Percentiles rank a stretch among this genome's conserved stretches.
Evolutionary conservation across 2,329 filamentous ascomycete species (phyloP).

Genomic region (Leptographium galeiforme): DNA sequence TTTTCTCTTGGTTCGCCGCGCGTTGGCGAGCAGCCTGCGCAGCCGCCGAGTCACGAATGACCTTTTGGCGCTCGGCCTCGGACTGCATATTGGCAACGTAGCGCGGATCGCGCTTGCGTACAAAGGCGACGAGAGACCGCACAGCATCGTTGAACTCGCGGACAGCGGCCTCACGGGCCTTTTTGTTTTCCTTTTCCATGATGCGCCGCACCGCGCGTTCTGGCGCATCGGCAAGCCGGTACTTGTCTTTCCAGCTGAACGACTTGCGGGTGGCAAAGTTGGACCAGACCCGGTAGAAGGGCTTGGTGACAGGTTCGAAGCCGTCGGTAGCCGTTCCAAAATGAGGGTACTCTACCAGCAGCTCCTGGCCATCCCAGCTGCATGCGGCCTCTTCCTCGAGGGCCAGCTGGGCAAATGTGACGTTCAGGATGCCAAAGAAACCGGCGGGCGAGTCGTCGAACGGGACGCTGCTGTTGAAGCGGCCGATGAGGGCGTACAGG

Average conservation of each 20-base stretch:
- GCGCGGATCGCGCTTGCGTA: constrained; percentile 80
- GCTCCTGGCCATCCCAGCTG: constrained; percentile 48
- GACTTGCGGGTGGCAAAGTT: constrained; percentile 73
- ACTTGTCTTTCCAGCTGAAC: constrained; percentile 82
- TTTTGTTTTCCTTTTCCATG: constrained; percentile 94
- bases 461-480: constrained; percentile 64
- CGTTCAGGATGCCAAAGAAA: constrained; percentile 70
- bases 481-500: constrained; percentile 62
- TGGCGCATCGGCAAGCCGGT: constrained; percentile 71
- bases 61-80: constrained; percentile 67
- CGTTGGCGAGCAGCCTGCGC: constrained; percentile 75
- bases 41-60: constrained; percentile 62
- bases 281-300: constrained; percentile 72
- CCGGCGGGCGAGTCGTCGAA: constrained; percentile 69
- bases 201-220: constrained; percentile 69
- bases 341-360: constrained; percentile 52
- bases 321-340: constrained; percentile 68
- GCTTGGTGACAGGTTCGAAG: constrained; percentile 63
- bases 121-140: constrained; percentile 71
- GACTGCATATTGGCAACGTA: constrained; percentile 65
- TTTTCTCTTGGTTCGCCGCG: constrained; percentile 65
- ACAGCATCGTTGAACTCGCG: constrained; percentile 91
- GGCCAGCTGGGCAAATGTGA: constrained; percentile 68
- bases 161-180: constrained; percentile 65
- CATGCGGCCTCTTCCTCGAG: constrained; percentile 67